Base-by-base conservation (phyloP, 495 filamentous ascomycete species). In the Parachaetomium inaequale region DNA sequence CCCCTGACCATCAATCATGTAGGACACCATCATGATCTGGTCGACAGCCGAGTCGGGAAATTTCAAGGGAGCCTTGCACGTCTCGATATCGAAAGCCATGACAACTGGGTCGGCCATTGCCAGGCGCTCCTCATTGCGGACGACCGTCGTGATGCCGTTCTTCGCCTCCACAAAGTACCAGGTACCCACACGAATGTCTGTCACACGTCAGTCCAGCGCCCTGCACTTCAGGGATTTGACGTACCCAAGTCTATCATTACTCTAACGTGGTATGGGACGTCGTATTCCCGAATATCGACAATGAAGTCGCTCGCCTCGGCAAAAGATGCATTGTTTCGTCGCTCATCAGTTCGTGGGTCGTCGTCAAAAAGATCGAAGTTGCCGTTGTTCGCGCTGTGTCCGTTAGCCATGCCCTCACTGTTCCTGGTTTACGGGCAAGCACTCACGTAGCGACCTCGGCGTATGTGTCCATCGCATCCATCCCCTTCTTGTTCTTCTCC, bases 11-110 rank as follows among this genome's bases (percentile, higher is more conserved):
- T 99, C 94, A 65, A 99, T 98, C 94, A 99, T 99, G 77, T 98
- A 99, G 17, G 95, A 98, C 67, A 99, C 95, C 94, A 99, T 99
- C 93, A 99, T 99, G 66, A 99, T 87, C 75, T 96, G 94, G 76
- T 99, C 94, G 65, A 96, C 87, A 2, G 90, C 81, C 0, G 94
- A 88, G 71, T 98, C 95, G n/a, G 94, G 94, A 70, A 99, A 99
- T 73, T 99, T 99, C 52, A 99, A 79, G 15, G 94, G 94, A 36
- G 96, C 80, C 67, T 99, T 99, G 4, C 91, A 95, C 25, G 94
- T 98, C 72, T 99, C 94, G 69, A 99, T 99, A 84, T 99, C 94
- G 76, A 85, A 99, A 14, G 94, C 94, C 78, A 99, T 88, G 19
- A 99, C 90, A 21, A 99, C 90, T 0, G 94, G 94, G 70, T 99